A percentile compares a stretch with the other conserved stretches of the same genome.
These are phyloP conservation scores for Fulvia fulva DNA, from an alignment of 2,329 filamentous ascomycete genomes.

Conservation along the genomic window DNA sequence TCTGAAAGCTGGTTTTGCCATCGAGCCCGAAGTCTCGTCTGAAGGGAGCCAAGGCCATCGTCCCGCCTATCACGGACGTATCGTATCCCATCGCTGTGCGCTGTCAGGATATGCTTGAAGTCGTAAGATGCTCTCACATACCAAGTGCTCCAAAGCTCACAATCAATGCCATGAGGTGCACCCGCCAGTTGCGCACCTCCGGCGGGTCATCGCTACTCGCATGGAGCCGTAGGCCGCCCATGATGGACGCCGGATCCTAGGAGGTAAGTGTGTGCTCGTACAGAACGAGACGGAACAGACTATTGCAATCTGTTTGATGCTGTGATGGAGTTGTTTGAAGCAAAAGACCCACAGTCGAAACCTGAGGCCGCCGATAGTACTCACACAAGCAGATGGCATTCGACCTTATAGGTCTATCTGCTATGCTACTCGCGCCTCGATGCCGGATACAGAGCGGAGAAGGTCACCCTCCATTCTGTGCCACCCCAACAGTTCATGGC, in stretches of 20 bases:
- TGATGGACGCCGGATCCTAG: conserved; percentile 9
- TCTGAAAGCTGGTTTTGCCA: conserved; percentile 35
- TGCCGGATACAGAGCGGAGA: no score
- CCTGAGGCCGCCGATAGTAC: neutral
- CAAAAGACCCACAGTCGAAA: neutral
- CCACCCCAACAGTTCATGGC: no score
- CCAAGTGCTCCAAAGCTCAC: conserved; percentile 41
- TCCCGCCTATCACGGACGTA: conserved; percentile 38
- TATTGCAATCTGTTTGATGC: neutral
- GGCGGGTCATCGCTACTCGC: conserved; percentile 46
- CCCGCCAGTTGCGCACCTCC: conserved; percentile 66
- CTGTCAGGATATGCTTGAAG: neutral
- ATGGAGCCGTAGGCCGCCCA: conserved; percentile 4
- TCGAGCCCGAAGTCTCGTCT: conserved; percentile 35
- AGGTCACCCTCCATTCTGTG: no score
- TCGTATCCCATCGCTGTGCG: conserved; percentile 21
- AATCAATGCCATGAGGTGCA: conserved; percentile 60
- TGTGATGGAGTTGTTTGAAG: no score
- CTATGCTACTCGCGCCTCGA: neutral
- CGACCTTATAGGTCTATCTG: neutral
- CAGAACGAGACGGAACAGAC: neutral
- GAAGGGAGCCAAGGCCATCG: conserved; percentile 39
- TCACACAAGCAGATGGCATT: neutral
- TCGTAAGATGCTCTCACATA: conserved; percentile 21
- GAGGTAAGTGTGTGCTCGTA: neutral